phyloP scores from a whole-genome alignment of 2,329 filamentous ascomycete genomes.

The Aspergillus floridensis region DNA sequence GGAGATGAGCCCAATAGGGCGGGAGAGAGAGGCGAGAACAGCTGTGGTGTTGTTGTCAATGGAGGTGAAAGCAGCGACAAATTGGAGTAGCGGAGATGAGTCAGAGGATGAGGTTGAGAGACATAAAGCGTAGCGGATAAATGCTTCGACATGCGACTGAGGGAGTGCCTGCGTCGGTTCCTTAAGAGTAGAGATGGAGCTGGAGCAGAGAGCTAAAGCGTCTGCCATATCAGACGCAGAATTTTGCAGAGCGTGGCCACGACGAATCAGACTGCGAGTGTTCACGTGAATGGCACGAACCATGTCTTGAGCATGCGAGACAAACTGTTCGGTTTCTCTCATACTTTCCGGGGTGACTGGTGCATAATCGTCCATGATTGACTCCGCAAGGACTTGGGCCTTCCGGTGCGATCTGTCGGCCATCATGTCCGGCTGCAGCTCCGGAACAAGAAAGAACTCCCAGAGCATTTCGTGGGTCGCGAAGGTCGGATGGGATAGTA shows the following conservation, averaged over 20 bases:
- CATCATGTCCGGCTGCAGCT: slow-evolving; percentile 87
- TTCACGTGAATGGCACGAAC: slow-evolving; percentile 80
- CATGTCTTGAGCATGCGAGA: slow-evolving; percentile 85
- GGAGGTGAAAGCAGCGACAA: slow-evolving; percentile 74
- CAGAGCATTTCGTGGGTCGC: slow-evolving; percentile 95
- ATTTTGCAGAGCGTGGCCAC: slow-evolving; percentile 71
- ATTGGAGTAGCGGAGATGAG: slow-evolving; percentile 67
- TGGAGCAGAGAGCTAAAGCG: slow-evolving; percentile 42
- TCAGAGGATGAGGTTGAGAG: slow-evolving; percentile 61
- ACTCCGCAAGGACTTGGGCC: slow-evolving; percentile 76
- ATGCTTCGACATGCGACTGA: slow-evolving; percentile 62
- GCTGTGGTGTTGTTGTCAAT: slow-evolving; percentile 83
- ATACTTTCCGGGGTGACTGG: slow-evolving; percentile 70
- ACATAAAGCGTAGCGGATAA: slow-evolving; percentile 68
- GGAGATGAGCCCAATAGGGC: slow-evolving; percentile 73
- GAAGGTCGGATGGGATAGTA: slow-evolving; percentile 87
- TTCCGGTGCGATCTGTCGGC: slow-evolving; percentile 84
- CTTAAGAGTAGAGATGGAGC: slow-evolving; percentile 51
- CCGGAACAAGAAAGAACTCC: slow-evolving; percentile 97
- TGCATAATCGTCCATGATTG: slow-evolving; percentile 82
- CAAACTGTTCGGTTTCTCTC: slow-evolving; percentile 87
- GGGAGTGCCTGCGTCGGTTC: slow-evolving; percentile 63
- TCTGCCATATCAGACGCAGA: slow-evolving; percentile 52
- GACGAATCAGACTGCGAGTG: slow-evolving; percentile 76
- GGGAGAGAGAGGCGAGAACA: slow-evolving; percentile 72